phyloP scores from a whole-genome alignment of 805 yeast species.

The Tetrapisispora arboricola region DNA sequence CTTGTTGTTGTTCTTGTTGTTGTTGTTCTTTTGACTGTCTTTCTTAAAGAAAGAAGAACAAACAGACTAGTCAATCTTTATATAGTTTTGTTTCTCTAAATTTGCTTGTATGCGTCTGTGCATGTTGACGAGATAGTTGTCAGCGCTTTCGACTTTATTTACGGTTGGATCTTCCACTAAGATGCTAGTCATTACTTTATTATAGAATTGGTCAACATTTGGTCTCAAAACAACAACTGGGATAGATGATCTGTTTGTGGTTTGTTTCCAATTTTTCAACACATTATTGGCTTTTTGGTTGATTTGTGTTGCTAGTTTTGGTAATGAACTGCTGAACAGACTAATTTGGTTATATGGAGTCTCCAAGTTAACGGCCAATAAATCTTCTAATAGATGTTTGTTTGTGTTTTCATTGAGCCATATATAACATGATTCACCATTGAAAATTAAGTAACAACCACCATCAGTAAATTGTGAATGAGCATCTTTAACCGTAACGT shows the following conservation, averaged over 20 bases:
- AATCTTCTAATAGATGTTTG: slow-evolving; percentile 53
- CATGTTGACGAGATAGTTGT: slow-evolving; percentile 56
- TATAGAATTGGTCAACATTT: slow-evolving; percentile 17
- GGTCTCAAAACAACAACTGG: slow-evolving; percentile 21
- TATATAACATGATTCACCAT: slow-evolving; percentile 47
- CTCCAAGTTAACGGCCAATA: slow-evolving; percentile 48
- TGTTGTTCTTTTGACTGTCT: too few relatives aligned
- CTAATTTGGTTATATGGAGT: slow-evolving; percentile 13
- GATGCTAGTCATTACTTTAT: slow-evolving; percentile 36
- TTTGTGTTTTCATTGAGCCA: slow-evolving; percentile 63
- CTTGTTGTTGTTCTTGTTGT: too few relatives aligned
- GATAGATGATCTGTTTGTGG: slow-evolving; percentile 9
- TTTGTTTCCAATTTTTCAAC: slow-evolving; percentile 34
- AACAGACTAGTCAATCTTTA: slow-evolving; percentile 13
- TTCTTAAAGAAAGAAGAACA: too few relatives aligned
- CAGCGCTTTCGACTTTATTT: slow-evolving; percentile 46
- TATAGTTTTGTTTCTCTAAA: slow-evolving; percentile 37
- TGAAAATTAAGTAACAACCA: slow-evolving; percentile 67
- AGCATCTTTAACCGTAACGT: slow-evolving; percentile 31
- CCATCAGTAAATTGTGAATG: slow-evolving; percentile 40
- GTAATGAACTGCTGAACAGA: slow-evolving; percentile 40
- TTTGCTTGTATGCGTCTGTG: slow-evolving; percentile 55
- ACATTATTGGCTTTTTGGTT: slow-evolving; percentile 56
- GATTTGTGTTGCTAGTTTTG: slow-evolving; percentile 57
- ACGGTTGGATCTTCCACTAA: slow-evolving; percentile 65